Evolutionary conservation across 345 rosid genomes (phyloP).

Genomic region (Pugionium cornutum): DNA sequence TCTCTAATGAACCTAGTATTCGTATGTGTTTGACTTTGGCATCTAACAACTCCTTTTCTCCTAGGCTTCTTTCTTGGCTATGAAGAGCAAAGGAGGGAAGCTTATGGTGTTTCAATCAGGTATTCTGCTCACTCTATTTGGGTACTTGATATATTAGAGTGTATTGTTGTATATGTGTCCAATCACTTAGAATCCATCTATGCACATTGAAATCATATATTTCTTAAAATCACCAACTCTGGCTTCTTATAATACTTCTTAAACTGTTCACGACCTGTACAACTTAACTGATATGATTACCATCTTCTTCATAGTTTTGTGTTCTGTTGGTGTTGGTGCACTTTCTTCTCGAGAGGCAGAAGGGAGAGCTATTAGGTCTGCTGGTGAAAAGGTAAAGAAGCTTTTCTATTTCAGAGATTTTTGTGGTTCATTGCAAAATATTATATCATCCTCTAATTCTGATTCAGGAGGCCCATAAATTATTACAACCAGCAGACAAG

Average conservation of each 20-base stretch:
- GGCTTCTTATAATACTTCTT: not conserved
- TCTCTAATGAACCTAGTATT: constrained; percentile 15
- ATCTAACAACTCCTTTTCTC: constrained; percentile 17
- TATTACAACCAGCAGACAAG: constrained; percentile 93
- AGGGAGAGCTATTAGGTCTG: constrained; percentile 85
- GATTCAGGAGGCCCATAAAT: constrained; percentile 86
- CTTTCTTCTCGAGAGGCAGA: constrained; percentile 96
- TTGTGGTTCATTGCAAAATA: constrained; percentile 18
- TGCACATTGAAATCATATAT: constrained; percentile 3
- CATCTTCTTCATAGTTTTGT: constrained; percentile 60
- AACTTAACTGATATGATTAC: constrained; percentile 21
- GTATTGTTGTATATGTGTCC: constrained; percentile 2
- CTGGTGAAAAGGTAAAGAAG: constrained; percentile 76
- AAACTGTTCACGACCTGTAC: constrained; percentile 12
- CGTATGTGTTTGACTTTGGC: not conserved
- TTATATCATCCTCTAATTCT: constrained; percentile 8
- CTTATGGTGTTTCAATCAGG: constrained; percentile 98
- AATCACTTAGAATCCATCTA: not conserved
- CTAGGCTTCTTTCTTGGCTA: constrained; percentile 92
- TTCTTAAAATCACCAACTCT: not conserved
- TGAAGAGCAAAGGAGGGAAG: constrained; percentile 95
- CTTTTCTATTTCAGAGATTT: constrained; percentile 6
- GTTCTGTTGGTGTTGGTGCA: constrained; percentile 93
- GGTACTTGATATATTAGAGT: constrained; percentile 6
- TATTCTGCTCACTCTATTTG: constrained; percentile 15